Evolutionary conservation across 2,329 filamentous ascomycete genomes (phyloP).

Genomic region (Didymella pinodella): DNA sequence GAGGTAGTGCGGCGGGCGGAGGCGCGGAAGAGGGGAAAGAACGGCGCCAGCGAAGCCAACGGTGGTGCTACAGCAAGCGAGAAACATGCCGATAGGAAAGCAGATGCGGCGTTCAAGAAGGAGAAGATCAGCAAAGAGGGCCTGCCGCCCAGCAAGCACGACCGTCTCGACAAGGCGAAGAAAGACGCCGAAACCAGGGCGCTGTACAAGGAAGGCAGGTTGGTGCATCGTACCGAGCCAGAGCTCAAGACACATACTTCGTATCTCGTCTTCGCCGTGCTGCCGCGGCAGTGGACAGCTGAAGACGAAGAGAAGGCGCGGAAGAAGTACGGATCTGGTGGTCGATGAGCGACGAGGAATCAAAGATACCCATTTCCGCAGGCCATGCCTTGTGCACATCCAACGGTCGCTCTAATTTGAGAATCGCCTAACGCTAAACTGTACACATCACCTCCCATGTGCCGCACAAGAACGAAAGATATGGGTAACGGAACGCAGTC

Average conservation of each 20-base stretch:
- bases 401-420: not conserved
- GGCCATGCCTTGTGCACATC: no score
- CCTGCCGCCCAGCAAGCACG: constrained; percentile 42
- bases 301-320: constrained; percentile 77
- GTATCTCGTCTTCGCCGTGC: constrained; percentile 91
- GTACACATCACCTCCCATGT: not conserved
- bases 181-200: constrained; percentile 44
- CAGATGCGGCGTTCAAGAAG: not conserved
- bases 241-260: constrained; percentile 96
- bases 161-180: constrained; percentile 39
- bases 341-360: not conserved
- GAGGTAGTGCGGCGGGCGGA: constrained; percentile 55
- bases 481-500: not conserved
- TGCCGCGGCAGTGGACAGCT: constrained; percentile 85
- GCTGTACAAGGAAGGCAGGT: constrained; percentile 74
- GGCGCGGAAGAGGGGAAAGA: constrained; percentile 34
- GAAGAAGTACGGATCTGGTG: constrained; percentile 44
- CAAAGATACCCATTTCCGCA: not conserved
- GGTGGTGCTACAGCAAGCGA: constrained; percentile 1
- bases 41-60: not conserved
- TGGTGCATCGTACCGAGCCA: constrained; percentile 82
- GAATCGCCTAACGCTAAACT: not conserved
- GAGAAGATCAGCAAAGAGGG: constrained; percentile 17
- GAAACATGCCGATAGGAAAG: no score
- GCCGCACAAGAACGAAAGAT: not conserved